A percentile compares a stretch with the other conserved stretches of the same genome.
Evolutionary conservation across 257 asterid genomes (phyloP).

Genomic region (Verbascum thapsus): DNA sequence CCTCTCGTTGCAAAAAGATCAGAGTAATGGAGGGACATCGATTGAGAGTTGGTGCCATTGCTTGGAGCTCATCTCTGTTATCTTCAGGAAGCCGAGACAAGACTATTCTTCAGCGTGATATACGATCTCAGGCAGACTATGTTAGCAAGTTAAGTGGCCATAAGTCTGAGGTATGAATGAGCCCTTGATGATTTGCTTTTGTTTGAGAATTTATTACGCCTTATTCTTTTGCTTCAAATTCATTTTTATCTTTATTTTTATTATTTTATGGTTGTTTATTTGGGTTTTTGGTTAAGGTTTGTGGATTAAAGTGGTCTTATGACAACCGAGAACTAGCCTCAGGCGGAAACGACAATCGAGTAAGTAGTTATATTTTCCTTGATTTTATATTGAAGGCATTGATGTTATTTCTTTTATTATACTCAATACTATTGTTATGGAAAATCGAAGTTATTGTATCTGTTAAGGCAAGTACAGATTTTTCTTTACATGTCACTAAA

Average conservation of each 20-base stretch:
- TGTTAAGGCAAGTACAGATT: no score
- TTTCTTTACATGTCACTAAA: no score
- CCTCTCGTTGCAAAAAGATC: constrained; percentile 80
- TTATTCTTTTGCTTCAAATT: neutral
- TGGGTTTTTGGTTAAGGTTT: constrained; percentile 52
- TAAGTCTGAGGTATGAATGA: constrained; percentile 93
- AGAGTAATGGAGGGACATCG: constrained; percentile 96
- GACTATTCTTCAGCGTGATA: constrained; percentile 86
- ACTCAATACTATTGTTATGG: no score
- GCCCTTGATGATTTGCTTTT: constrained; percentile 26
- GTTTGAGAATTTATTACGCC: neutral
- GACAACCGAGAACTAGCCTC: constrained; percentile 96
- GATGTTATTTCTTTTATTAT: no score
- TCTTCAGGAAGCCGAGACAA: constrained; percentile 97
- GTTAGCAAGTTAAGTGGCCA: constrained; percentile 91
- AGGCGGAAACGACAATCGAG: constrained; percentile 94
- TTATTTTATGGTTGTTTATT: constrained; percentile 2
- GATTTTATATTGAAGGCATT: no score
- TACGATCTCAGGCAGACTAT: constrained; percentile 69
- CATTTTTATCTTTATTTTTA: neutral
- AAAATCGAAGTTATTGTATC: no score
- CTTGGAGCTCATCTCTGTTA: constrained; percentile 80
- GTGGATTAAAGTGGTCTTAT: constrained; percentile 98
- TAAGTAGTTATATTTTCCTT: constrained; percentile 42
- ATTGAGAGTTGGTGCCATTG: constrained; percentile 87